phyloP scores from a whole-genome alignment of 768 basidiomycete species.

The Sporobolomyces pararoseus region DNA sequence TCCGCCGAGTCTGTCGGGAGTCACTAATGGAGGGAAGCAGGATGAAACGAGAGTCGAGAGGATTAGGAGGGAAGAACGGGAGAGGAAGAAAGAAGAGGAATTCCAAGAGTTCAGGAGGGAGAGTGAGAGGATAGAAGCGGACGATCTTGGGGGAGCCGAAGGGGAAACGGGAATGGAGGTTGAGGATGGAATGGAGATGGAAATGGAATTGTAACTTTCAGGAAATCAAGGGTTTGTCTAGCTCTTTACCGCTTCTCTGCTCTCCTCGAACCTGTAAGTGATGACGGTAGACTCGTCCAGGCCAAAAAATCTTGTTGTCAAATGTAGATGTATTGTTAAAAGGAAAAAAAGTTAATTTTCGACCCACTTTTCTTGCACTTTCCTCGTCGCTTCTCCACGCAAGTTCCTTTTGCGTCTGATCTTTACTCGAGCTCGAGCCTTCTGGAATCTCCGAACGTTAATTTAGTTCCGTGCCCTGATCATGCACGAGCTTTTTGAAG shows the following conservation, averaged over 20 bases:
- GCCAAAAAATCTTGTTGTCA: too few species aligned
- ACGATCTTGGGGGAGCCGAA: neutral
- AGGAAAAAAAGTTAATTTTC: too few species aligned
- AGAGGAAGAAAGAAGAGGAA: neutral
- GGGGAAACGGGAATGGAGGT: neutral
- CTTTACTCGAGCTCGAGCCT: too few species aligned
- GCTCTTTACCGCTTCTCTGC: too few species aligned
- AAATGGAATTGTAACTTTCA: neutral
- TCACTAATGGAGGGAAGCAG: neutral
- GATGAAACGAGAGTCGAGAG: neutral
- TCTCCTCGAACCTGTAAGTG: constrained; percentile 4
- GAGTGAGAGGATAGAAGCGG: constrained; percentile 15
- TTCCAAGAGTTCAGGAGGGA: constrained; percentile 11
- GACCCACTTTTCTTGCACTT: too few species aligned
- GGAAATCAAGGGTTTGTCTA: neutral
- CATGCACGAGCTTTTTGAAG: too few species aligned
- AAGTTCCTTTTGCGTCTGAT: too few species aligned
- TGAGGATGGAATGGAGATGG: constrained; percentile 1
- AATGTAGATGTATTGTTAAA: too few species aligned
- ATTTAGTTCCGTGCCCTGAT: too few species aligned
- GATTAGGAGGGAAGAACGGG: neutral
- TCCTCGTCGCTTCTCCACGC: too few species aligned
- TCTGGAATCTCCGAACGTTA: too few species aligned
- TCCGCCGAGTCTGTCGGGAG: neutral
- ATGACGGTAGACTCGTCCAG: too few species aligned